Conservation (phyloP, 192 early-diverging fungal species). For the Geranomyces michiganensis region DNA sequence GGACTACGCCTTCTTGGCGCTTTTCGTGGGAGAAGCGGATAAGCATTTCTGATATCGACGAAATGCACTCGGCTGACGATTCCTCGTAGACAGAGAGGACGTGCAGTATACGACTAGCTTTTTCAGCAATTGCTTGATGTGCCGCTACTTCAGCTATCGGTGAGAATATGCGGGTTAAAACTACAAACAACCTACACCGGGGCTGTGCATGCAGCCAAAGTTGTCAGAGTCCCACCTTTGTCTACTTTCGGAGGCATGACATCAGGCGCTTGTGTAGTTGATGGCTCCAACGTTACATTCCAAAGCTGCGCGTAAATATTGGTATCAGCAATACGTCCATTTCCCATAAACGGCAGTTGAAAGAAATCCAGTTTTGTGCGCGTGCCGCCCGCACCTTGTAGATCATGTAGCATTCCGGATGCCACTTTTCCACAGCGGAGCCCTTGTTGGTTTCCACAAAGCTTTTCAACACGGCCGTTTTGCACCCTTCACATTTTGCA, state of each 20-base stretch:
- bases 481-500: constrained; percentile 93
- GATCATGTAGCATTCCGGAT: constrained; percentile 99
- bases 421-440: constrained; percentile 85
- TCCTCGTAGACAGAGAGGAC: constrained; percentile 96
- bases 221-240: constrained; percentile 16
- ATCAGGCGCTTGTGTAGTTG: background rate
- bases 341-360: background rate
- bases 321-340: background rate
- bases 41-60: constrained; percentile 73
- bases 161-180: background rate
- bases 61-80: constrained; percentile 91
- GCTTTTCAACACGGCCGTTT: constrained; percentile 92
- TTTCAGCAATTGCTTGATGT: constrained; percentile 80
- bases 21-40: constrained; percentile 84
- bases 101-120: constrained; percentile 85
- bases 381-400: constrained; percentile 83
- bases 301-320: constrained; percentile 37
- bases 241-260: background rate
- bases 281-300: constrained; percentile 46
- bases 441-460: constrained; percentile 90
- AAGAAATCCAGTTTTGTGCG: too few species aligned
- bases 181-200: too few species aligned
- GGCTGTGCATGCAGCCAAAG: background rate
- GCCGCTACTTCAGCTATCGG: constrained; percentile 49
- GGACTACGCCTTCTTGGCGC: constrained; percentile 78